These are phyloP conservation scores for Populus pruinosa DNA, from an alignment of 345 rosid species.

Conservation along the genomic window DNA sequence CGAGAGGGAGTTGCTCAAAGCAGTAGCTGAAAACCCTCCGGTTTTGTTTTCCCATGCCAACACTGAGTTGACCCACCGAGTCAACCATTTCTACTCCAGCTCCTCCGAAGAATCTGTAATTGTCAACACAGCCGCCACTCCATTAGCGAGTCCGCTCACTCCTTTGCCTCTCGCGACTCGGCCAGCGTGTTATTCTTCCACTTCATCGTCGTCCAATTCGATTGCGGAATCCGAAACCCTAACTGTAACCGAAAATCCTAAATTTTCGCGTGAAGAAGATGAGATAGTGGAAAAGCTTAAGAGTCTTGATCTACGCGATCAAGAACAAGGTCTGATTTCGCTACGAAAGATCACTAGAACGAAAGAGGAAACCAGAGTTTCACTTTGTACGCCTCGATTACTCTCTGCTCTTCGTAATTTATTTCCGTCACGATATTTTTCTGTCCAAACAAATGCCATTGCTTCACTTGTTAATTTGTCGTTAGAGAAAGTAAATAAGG, in stretches of 20 bases:
- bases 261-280: conserved; percentile 15
- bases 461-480: conserved; percentile 31
- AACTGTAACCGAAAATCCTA: conserved; percentile 12
- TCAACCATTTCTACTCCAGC: conserved; percentile 23
- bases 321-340: conserved; percentile 19
- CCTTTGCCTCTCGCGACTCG: conserved; percentile 70
- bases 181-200: conserved; percentile 53
- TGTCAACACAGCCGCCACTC: conserved; percentile 2
- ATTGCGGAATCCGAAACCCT: conserved; percentile 19
- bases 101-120: conserved; percentile 33
- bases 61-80: conserved; percentile 44
- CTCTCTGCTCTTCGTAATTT: conserved; percentile 14
- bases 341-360: conserved; percentile 22
- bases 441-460: conserved; percentile 22
- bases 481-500: conserved; percentile 26
- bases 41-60: conserved; percentile 28
- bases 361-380: conserved; percentile 19
- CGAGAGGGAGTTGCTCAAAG: conserved; percentile 60
- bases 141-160: conserved; percentile 41
- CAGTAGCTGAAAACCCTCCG: conserved; percentile 40
- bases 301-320: conserved; percentile 23
- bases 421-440: conserved; percentile 15
- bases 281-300: conserved; percentile 22
- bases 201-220: conserved; percentile 14
- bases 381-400: conserved; percentile 13